A percentile compares a stretch with the other conserved stretches of the same genome.
Conservation (phyloP, 2,329 filamentous ascomycete species). For the Tolypocladium ophioglossoides region DNA sequence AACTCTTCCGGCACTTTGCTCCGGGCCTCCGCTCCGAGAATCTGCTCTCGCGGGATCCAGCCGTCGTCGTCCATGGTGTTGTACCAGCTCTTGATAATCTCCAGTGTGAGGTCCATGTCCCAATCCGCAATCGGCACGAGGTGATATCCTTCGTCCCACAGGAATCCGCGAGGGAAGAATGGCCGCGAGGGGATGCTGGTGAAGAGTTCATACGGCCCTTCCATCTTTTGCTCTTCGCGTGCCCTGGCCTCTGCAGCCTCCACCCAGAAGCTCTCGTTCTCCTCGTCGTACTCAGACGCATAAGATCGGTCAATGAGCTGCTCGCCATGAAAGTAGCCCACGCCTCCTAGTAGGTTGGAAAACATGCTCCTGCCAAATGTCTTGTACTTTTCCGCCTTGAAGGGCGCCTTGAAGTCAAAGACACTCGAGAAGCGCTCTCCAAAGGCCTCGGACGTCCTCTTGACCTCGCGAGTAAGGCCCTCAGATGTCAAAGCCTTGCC, state of each 20-base stretch:
- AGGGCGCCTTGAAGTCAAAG: constrained; percentile 61
- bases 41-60: constrained; percentile 96
- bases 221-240: constrained; percentile 55
- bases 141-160: constrained; percentile 98
- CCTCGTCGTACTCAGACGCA: constrained; percentile 88
- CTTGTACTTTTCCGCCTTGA: constrained; percentile 59
- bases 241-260: constrained; percentile 72
- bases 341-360: constrained; percentile 86
- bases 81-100: constrained; percentile 93
- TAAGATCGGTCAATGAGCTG: constrained; percentile 84
- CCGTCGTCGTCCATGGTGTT: constrained; percentile 92
- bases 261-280: constrained; percentile 92
- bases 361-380: constrained; percentile 83
- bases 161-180: constrained; percentile 92
- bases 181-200: constrained; percentile 85
- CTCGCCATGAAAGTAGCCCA: constrained; percentile 90
- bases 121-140: constrained; percentile 84
- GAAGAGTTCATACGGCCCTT: constrained; percentile 81
- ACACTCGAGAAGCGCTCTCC: constrained; percentile 62
- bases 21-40: constrained; percentile 80
- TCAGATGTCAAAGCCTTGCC: constrained; percentile 43
- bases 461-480: constrained; percentile 60
- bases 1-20: constrained; percentile 93
- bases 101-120: constrained; percentile 78
- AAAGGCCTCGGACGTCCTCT: constrained; percentile 56